Conservation (phyloP, 208 protist species). For the Leishmania tropica region DNA sequence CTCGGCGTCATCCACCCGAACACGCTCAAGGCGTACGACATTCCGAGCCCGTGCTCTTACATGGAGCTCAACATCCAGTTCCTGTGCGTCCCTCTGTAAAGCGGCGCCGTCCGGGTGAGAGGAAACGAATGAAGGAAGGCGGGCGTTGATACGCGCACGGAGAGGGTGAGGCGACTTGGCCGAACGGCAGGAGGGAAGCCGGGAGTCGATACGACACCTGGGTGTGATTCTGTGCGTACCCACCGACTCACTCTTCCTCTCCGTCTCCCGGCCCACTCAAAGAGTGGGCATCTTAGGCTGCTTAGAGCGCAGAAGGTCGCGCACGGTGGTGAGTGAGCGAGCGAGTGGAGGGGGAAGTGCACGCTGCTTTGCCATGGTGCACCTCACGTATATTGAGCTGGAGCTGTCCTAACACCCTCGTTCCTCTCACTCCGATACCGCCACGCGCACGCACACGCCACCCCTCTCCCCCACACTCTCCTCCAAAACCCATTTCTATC, state of each 20-base stretch:
- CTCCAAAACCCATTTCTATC: background rate
- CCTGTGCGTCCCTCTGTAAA: constrained; percentile 37
- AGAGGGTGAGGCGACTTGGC: background rate
- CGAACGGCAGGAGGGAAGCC: background rate
- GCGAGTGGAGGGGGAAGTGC: background rate
- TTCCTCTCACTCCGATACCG: background rate
- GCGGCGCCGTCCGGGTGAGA: background rate
- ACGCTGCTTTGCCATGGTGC: background rate
- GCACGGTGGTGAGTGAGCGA: background rate
- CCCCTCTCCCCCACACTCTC: background rate
- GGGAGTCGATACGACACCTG: background rate
- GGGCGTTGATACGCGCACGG: background rate
- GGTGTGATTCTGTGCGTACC: background rate
- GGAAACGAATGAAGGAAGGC: background rate
- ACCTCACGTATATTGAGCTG: background rate
- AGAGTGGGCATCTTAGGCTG: background rate
- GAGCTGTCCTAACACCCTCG: background rate
- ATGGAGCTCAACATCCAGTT: constrained; percentile 95
- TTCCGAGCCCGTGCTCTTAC: constrained; percentile 91
- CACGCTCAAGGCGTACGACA: constrained; percentile 93
- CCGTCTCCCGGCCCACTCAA: background rate
- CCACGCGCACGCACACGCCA: background rate
- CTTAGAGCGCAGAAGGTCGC: background rate
- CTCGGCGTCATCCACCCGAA: constrained; percentile 91
- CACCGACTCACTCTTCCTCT: background rate